These are phyloP conservation scores for Choanephora cucurbitarum DNA, from an alignment of 371 early-diverging fungal species.

Conservation along the genomic window DNA sequence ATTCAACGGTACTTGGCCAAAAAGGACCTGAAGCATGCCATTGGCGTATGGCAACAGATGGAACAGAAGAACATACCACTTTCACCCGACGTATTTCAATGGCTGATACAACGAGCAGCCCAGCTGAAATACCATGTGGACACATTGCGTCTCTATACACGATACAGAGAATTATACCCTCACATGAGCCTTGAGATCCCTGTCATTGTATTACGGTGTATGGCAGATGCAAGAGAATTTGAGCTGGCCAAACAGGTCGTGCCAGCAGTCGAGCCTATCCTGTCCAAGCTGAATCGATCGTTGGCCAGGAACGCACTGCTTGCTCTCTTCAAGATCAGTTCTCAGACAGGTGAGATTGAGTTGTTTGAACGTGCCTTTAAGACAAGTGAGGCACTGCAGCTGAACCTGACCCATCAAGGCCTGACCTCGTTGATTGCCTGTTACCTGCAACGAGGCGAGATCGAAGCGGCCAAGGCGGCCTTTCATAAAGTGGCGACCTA, in stretches of 20 bases:
- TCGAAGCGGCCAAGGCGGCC: constrained; percentile 27
- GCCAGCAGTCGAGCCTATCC: constrained; percentile 10
- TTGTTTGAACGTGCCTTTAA: constrained; percentile 26
- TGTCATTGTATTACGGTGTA: constrained; percentile 21
- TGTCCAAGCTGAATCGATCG: constrained; percentile 7
- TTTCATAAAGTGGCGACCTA: constrained; percentile 27
- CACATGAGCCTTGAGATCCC: constrained; percentile 16
- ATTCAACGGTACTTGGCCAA: constrained; percentile 22
- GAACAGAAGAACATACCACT: neutral
- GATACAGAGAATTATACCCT: constrained; percentile 33
- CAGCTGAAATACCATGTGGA: constrained; percentile 30
- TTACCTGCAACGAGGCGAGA: constrained; percentile 27
- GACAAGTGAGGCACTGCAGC: constrained; percentile 10
- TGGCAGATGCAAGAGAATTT: constrained; percentile 21
- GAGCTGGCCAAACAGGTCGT: constrained; percentile 12
- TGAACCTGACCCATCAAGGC: constrained; percentile 26
- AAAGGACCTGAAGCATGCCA: constrained; percentile 23
- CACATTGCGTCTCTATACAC: constrained; percentile 29
- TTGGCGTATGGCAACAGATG: constrained; percentile 25
- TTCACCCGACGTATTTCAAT: neutral
- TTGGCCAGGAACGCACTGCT: constrained; percentile 11
- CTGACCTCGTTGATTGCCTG: constrained; percentile 36
- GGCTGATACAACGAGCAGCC: constrained; percentile 8
- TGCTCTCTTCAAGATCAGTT: constrained; percentile 30
- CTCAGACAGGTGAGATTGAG: constrained; percentile 32